A percentile compares a stretch with the other conserved stretches of the same genome.
phyloP scores from a whole-genome alignment of 164 flowering plant genomes.

The Aristolochia fimbriata region DNA sequence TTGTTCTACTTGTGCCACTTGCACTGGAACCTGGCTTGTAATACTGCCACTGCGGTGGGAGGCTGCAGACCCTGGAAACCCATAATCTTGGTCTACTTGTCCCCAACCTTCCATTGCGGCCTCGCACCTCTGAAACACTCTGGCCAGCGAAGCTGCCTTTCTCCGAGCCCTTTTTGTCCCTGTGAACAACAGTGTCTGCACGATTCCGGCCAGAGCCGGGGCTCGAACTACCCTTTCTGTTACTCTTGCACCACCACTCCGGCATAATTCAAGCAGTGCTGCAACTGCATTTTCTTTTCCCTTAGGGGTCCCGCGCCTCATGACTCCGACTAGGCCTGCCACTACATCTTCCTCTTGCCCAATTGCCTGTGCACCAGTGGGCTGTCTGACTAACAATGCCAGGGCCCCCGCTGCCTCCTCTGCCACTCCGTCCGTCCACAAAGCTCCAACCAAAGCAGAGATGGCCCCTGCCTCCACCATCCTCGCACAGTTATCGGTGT shows the following conservation, averaged over 20 bases:
- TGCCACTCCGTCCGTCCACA: slow-evolving; percentile 61
- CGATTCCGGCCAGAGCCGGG: slow-evolving; percentile 68
- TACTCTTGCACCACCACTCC: slow-evolving; percentile 68
- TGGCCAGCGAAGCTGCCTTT: slow-evolving; percentile 90
- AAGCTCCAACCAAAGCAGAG: slow-evolving; percentile 46
- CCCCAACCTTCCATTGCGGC: slow-evolving; percentile 35
- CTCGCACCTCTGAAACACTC: slow-evolving; percentile 74
- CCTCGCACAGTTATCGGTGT: slow-evolving; percentile 47
- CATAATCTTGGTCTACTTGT: neutral
- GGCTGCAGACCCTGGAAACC: slow-evolving; percentile 22
- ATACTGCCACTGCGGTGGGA: slow-evolving; percentile 36
- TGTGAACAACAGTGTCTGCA: slow-evolving; percentile 55
- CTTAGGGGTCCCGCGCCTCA: slow-evolving; percentile 79
- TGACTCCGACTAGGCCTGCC: slow-evolving; percentile 56
- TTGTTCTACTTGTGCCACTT: slow-evolving; percentile 13
- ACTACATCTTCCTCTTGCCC: slow-evolving; percentile 62
- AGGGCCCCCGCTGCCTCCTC: slow-evolving; percentile 93
- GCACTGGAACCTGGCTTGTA: slow-evolving; percentile 26
- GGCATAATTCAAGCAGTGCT: slow-evolving; percentile 74
- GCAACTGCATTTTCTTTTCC: slow-evolving; percentile 94
- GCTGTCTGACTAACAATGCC: slow-evolving; percentile 70
- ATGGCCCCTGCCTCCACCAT: slow-evolving; percentile 74
- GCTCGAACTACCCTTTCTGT: slow-evolving; percentile 53
- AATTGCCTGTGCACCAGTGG: slow-evolving; percentile 63
- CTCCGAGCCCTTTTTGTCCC: slow-evolving; percentile 90